These are phyloP conservation scores for Candida albicans DNA, from an alignment of 1,139 yeast species.

Conservation along the genomic window DNA sequence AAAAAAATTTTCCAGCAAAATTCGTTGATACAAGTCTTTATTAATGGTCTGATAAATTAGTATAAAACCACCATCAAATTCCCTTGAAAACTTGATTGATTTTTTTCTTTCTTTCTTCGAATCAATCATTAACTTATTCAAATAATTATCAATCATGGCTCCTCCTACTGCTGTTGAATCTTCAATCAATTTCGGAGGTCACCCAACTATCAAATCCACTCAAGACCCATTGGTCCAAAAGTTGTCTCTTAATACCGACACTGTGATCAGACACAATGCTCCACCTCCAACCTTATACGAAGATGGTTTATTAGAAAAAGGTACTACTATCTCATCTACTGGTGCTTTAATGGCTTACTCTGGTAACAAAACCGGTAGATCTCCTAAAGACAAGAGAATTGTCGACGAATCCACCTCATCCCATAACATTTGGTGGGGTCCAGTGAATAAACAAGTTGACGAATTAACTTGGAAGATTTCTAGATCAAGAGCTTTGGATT, in stretches of 20 bases:
- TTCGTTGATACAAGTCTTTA: not conserved
- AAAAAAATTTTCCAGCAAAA: not conserved
- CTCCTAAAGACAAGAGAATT: constrained; percentile 97
- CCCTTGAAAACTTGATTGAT: not conserved
- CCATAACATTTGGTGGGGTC: constrained; percentile 98
- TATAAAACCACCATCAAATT: not conserved
- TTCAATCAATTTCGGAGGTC: constrained; percentile 43
- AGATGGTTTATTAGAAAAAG: constrained; percentile 87
- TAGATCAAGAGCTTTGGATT: constrained; percentile 95
- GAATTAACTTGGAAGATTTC: constrained; percentile 95
- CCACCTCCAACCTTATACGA: constrained; percentile 93
- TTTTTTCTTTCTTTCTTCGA: constrained; percentile 1
- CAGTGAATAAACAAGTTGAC: constrained; percentile 92
- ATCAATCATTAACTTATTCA: not conserved
- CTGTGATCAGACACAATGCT: constrained; percentile 76
- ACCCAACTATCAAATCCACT: constrained; percentile 42
- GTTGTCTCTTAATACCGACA: constrained; percentile 48
- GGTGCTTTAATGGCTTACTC: constrained; percentile 97
- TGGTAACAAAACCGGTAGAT: constrained; percentile 95
- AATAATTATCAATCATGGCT: constrained; percentile 28
- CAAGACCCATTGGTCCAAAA: constrained; percentile 48
- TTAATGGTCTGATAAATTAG: not conserved
- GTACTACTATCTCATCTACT: constrained; percentile 88
- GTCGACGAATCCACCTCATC: constrained; percentile 89
- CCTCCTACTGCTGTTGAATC: constrained; percentile 53